Evolutionary conservation across 2,329 filamentous ascomycete species (phyloP), one percentile per base, ranked within the genome.

Genomic region (Cladosporium phlei): DNA sequence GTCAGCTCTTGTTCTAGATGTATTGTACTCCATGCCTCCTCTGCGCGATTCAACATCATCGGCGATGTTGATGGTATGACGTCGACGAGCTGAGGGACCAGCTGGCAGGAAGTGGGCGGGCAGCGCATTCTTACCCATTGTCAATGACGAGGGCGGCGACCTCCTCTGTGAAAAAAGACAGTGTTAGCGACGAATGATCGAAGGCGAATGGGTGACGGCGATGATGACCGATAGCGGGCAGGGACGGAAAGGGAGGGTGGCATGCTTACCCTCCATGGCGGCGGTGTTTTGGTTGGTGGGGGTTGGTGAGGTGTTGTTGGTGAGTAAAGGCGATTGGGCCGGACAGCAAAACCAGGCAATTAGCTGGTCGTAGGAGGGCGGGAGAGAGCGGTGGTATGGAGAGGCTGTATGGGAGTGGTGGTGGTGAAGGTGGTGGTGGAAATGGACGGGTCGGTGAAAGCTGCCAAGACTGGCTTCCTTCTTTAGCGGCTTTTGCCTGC

Each of bases 91-190:
- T 53, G 61, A 63, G 59, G 59, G 60, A 55, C 48, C 50, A 60
- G 61, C 58, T 62, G 66, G 76, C 34, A 19, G 30, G 10, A 30
- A 12, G 14, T 16, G 40, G 21, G 49, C 40, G 49, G n/a, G n/a
- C n/a, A 49, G 55, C 48, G 55, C 49, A 48, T 49, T 79, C 90
- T 88, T 91, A 98, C 93, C 93, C 93, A 97, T 98, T 98, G 90
- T 98, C 93, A 79, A 98, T 97, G 77, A 98, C 93, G 88, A 98
- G 90, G 76, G 93, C 93, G 76, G 93, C 93, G 77, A 98, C 93
- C 88, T 98, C 93, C 83, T 98, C 93, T 97, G 71, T 75, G 19
- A 21, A 35, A 30, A 29, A 25, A 12, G 28, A 35, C 9, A 21
- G n/a, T 8, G 40, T 44, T 35, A 44, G 40, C 40, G 32, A 44